Evolutionary conservation across 768 basidiomycete species (phyloP), one percentile per base, ranked within the genome.

Genomic region (Flagelloscypha sp.): DNA sequence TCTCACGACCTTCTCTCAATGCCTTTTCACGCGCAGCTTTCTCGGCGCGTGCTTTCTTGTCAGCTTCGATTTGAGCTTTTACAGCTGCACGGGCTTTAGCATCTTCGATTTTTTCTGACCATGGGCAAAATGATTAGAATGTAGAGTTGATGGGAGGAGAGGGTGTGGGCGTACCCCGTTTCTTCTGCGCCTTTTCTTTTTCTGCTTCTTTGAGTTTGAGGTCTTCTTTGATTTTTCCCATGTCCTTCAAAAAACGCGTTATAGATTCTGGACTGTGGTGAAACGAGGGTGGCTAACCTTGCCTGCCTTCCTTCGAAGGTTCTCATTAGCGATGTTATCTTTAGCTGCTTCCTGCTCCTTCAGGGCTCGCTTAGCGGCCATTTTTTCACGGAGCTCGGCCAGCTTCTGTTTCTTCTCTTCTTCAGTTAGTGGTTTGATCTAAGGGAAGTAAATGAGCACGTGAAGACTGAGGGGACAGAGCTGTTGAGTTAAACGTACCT

Each of bases 371-470:
- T 97, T 98, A 38, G 69, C 79, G 0, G 74, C 68, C 74, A 97
- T 79, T 61, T 81, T 89, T 36, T 70, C 62, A 17, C 77, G 69
- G 40, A 99, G 60, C 44, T 95, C 94, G 0, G 60, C 76, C 0
- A 98, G 68, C 50, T 79, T 87, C 45, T 77, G 65, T 40, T 76
- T 73, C 68, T 81, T 94, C 59, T 98, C 90, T 49, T 93, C 90
- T 58, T 97, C 92, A 0, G 93, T 97, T 34, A 99, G 57, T 0
- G 94, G 92, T 53, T 89, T 90, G 57, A 97, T 77, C 88, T 89
- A 38, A 43, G 36, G 22, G 17, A 4, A n/a, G 13, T 33, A 19
- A 30, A 27, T 30, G 27, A 38, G n/a, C 16, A 27, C 16, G 16
- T 11, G 30, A 13, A n/a, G 17, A 27, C 13, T 9, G 16, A 30